A percentile compares a stretch with the other conserved stretches of the same genome.
phyloP scores from a whole-genome alignment of 1,284 basidiomycete genomes.

The Papiliotrema terrestris region DNA sequence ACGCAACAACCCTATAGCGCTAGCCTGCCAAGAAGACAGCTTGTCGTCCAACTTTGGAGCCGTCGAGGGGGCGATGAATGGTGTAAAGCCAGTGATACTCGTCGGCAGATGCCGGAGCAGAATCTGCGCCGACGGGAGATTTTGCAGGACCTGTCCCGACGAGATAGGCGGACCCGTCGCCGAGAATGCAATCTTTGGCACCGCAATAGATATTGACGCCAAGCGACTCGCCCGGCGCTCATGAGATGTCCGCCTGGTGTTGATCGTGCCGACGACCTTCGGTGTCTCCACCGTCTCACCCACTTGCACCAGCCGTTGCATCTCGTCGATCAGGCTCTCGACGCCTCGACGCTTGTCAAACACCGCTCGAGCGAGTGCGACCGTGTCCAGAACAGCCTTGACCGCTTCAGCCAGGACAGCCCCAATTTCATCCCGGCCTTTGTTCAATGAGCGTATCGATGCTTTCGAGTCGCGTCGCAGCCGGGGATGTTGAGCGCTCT shows the following conservation, averaged over 20 bases:
- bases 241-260: slow-evolving; percentile 22
- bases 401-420: slow-evolving; percentile 34
- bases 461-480: slow-evolving; percentile 19
- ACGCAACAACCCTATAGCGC: slow-evolving; percentile 23
- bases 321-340: slow-evolving; percentile 14
- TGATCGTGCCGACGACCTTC: background rate
- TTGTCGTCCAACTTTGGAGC: slow-evolving; percentile 52
- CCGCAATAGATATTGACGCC: slow-evolving; percentile 40
- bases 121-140: slow-evolving; percentile 47
- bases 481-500: background rate
- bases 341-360: slow-evolving; percentile 23
- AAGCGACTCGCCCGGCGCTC: slow-evolving; percentile 37
- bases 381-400: slow-evolving; percentile 34
- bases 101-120: slow-evolving; percentile 45
- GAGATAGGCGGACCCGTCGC: slow-evolving; percentile 27
- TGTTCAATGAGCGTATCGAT: slow-evolving; percentile 12
- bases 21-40: slow-evolving; percentile 36
- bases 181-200: slow-evolving; percentile 15
- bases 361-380: slow-evolving; percentile 23
- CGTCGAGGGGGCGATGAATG: slow-evolving; percentile 57
- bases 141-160: slow-evolving; percentile 34
- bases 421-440: slow-evolving; percentile 26
- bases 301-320: slow-evolving; percentile 40
- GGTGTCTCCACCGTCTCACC: slow-evolving; percentile 23
- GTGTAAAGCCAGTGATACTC: slow-evolving; percentile 43